Percentiles rank a stretch among this genome's conserved stretches.
These are phyloP conservation scores for Leavenworthia alabamica DNA, from an alignment of 345 rosid species.

Conservation along the genomic window DNA sequence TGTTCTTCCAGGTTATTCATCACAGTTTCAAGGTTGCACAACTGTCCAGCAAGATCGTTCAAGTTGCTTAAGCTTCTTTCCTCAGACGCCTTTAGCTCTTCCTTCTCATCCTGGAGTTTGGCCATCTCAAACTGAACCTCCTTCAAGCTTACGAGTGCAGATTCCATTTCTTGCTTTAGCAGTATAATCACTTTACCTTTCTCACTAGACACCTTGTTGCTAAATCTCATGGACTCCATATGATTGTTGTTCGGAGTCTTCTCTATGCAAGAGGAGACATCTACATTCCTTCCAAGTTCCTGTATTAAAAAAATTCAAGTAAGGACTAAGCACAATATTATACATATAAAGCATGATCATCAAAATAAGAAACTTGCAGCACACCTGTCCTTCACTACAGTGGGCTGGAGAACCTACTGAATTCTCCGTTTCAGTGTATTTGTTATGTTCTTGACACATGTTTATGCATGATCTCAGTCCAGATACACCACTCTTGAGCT, in stretches of 20 bases:
- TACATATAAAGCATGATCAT: slow-evolving; percentile 4
- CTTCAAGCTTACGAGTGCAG: slow-evolving; percentile 65
- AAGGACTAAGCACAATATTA: background rate
- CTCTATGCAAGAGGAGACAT: slow-evolving; percentile 32
- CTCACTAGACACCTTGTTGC: slow-evolving; percentile 27
- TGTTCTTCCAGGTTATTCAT: slow-evolving; percentile 47
- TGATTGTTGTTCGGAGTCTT: slow-evolving; percentile 27
- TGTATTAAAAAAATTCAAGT: background rate
- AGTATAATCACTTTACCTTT: slow-evolving; percentile 55
- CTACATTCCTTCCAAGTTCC: slow-evolving; percentile 28
- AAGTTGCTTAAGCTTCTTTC: slow-evolving; percentile 45
- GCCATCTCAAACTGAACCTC: slow-evolving; percentile 65
- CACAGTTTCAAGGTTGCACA: slow-evolving; percentile 44
- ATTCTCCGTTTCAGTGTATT: slow-evolving; percentile 28
- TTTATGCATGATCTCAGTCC: slow-evolving; percentile 53
- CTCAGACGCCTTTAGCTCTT: slow-evolving; percentile 48
- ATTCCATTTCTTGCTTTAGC: slow-evolving; percentile 69
- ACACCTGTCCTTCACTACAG: slow-evolving; percentile 49
- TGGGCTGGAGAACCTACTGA: slow-evolving; percentile 23
- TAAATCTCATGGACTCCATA: slow-evolving; percentile 19
- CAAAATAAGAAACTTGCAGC: slow-evolving; percentile 29
- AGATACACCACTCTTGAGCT: slow-evolving; percentile 54
- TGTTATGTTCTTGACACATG: slow-evolving; percentile 32
- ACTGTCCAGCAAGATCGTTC: slow-evolving; percentile 39
- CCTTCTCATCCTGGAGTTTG: slow-evolving; percentile 53